Evolutionary conservation across 352 stramenopile species (phyloP), one percentile per base, ranked within the genome.

Genomic region (Globisporangium uncinulatum): DNA sequence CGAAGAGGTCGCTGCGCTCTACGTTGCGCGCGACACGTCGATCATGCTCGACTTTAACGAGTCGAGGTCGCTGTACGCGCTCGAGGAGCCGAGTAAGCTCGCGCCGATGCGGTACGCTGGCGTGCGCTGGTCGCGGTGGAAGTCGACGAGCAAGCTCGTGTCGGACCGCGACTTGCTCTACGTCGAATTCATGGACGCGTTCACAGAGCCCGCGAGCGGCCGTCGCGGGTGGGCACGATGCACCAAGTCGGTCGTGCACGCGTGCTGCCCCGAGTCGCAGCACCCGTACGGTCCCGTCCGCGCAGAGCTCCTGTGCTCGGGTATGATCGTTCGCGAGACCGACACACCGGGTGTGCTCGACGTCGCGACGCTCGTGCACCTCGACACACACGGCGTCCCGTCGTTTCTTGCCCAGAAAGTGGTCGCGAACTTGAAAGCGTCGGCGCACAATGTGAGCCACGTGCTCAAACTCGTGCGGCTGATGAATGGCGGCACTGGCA

Each of bases 161-260:
- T 64, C 69, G 20, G 70, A 77, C 46, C 69, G 76, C 36, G 79
- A 89, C 61, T 44, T 87, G 45, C 69, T 81, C 31, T 82, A 76
- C 49, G 48, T 86, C 41, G 79, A 89, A 56, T 76, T 70, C 61
- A 87, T 88, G 76, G 71, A 89, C 58, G 69, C 71, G 56, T 92
- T 89, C 58, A 63, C 77, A 31, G 79, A 89, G 59, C 67, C 59
- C 32, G 74, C 70, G 51, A 77, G 71, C 11, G 79, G 77, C 7
- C 66, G 69, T 45, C 78, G 76, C 19, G 77, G 82, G 37, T 92
- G 82, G 82, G 79, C 79, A 8, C 77, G 82, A 3, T 74, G 71
- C 41, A 82, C 79, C 36, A 76, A 79, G 21, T 92, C 82, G 11
- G 69, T 87, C 51, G 73, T 85, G 55, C 79, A 89, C 57, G 63